Base-by-base conservation (phyloP, 1,139 yeast species). In the Taphrina populina region DNA sequence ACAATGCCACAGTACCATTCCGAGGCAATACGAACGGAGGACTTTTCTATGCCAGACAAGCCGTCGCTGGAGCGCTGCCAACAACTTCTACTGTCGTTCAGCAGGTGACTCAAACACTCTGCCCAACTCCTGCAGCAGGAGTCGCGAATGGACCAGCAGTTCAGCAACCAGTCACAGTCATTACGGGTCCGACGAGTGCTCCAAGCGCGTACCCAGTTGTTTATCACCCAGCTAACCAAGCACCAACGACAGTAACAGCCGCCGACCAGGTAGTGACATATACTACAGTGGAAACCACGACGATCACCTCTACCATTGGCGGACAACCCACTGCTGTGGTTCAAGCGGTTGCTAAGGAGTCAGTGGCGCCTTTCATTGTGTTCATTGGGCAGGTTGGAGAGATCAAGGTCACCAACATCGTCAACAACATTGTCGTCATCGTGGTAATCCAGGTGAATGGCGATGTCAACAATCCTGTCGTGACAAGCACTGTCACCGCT, bases 21-120 rank as follows among this genome's bases (percentile, higher is more conserved):
- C 43, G 54, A 20, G 54, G 54, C 26, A 49, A 39, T 40, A 49
- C 54, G n/a, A 49, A 49, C 26, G 54, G 54, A n/a, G 54, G 54
- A 10, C 54, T 49, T 24, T 49, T 49, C 32, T 49, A 49, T 33
- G 46, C 45, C 11, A 17, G 46, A 17, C 54, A 49, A 46, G 15
- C 24, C 23, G 29, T 49, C 19, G 40, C 54, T 17, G 54, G 54
- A 4, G 54, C 54, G 4, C 27, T 39, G n/a, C 37, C 36, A 2
- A 30, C 34, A 26, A 29, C 47, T 7, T 8, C 13, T 2, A 43
- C 47, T 17, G 36, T 43, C 37, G 20, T 24, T 19, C 5, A 15
- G 19, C 26, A 17, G 2, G n/a, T 13, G 34, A 30, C 36, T 11
- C n/a, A 17, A 13, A 43, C 47, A 4, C n/a, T 30, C 23, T 49